Evolutionary conservation across 2,329 filamentous ascomycete species (phyloP).

Genomic region (Colletotrichum spaethianum): DNA sequence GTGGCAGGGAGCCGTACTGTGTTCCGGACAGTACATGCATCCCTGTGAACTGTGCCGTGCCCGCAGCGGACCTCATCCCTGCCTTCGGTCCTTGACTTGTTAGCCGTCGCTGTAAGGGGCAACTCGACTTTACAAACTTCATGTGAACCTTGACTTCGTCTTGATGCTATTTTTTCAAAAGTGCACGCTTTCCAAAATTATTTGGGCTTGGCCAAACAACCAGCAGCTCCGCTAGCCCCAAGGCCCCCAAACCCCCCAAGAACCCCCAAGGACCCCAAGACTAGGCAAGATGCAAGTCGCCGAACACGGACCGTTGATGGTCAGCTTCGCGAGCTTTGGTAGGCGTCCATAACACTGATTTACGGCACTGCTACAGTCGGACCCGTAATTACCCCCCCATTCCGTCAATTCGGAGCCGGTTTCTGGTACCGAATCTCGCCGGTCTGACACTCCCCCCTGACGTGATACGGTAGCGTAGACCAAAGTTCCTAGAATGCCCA

Average conservation of each 20-base stretch:
- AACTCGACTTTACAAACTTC: background rate
- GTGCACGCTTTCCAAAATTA: background rate
- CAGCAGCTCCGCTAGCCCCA: background rate
- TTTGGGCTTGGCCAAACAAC: too few relatives aligned
- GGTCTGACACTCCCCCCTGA: background rate
- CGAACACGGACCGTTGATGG: conserved; percentile 20
- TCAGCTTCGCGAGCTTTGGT: background rate
- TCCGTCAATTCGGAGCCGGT: background rate
- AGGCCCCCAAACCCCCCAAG: too few relatives aligned
- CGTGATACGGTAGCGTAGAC: conserved; percentile 1
- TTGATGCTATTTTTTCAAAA: background rate
- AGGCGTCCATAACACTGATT: background rate
- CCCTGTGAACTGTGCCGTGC: background rate
- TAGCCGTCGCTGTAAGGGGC: background rate
- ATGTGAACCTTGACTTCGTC: background rate
- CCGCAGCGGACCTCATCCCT: background rate
- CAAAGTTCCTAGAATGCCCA: background rate
- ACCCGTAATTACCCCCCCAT: background rate
- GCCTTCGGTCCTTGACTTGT: background rate
- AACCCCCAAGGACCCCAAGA: too few relatives aligned
- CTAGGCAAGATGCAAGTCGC: background rate
- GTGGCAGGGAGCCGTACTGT: background rate
- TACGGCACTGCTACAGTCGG: background rate
- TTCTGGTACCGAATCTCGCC: background rate
- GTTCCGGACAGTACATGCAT: background rate